These are phyloP conservation scores for Rhododendron williamsianum DNA, from an alignment of 148 eudicot species.

Conservation along the genomic window DNA sequence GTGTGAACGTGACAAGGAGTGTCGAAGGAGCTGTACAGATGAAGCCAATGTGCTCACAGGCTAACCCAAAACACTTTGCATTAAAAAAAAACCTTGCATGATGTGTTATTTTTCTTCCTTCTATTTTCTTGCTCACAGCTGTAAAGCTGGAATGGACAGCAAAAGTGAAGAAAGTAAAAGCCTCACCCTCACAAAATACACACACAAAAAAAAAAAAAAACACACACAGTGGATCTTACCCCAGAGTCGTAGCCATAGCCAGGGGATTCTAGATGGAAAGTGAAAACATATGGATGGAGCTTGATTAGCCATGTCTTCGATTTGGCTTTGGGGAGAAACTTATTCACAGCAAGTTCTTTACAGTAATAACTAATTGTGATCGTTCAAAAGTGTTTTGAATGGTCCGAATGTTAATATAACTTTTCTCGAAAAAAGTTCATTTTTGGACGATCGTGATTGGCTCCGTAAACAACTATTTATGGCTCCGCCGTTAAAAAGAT, in stretches of 20 bases:
- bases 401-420: too few species aligned
- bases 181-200: background rate
- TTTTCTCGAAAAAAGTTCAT: too few species aligned
- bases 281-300: background rate
- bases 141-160: constrained; percentile 31
- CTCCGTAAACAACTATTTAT: too few species aligned
- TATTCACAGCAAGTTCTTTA: too few species aligned
- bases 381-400: too few species aligned
- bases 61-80: background rate
- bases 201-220: background rate
- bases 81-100: background rate
- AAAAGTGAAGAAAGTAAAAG: constrained; percentile 16
- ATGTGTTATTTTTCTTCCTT: background rate
- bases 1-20: too few species aligned
- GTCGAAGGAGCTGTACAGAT: too few species aligned
- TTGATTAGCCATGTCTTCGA: background rate
- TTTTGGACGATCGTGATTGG: too few species aligned
- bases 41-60: background rate
- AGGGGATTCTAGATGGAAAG: background rate
- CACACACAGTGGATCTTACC: background rate
- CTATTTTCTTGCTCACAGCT: constrained; percentile 31
- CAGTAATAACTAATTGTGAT: too few species aligned
- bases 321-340: too few species aligned
- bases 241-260: background rate
- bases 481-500: too few species aligned